Base-by-base conservation (phyloP, 2,329 filamentous ascomycete species). In the Tothia fuscella region DNA sequence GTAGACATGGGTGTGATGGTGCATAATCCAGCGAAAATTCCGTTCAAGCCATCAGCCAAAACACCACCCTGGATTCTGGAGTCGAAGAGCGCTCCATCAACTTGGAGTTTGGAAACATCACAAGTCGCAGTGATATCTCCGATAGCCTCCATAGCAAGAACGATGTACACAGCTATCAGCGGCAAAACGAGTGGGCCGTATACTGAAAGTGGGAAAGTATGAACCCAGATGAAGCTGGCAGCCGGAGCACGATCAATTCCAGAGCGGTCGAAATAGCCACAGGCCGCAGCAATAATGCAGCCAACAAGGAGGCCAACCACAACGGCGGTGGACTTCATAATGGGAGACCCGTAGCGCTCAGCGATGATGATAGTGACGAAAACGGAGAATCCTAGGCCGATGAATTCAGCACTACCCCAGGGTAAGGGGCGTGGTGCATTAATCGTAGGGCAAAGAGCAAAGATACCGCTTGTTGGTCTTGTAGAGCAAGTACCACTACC, bases 301-400 rank as follows among this genome's bases (percentile, higher is more conserved):
- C 84, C 84, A 1, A 80, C 68, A 0, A 86, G 69, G 4, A 88
- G 68, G 12, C 84, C 83, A 43, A 86, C 68, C 31, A 88, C 75
- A 24, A 89, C 82, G 12, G 79, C 78, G 6, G 76, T 81, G 2
- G 78, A 83, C 56, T 88, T 88, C 81, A 91, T 88, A 49, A 91
- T 81, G 0, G 85, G 84, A 0, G 82, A 73, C 1, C 85, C 85
- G 51, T 88, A 87, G 9, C 82, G 74, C 59, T 91, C 84, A 56
- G 81, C 84, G 10, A 89, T 56, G 46, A 91, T 79, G 54, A 91
- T 89, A 21, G 80, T 82, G 33, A 81, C 50, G 54, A 89, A 89
- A 26, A 88, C 84, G 33, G 76, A 76, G 63, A 91, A 88, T 0
- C 84, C 84, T 2, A 91, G 71, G 0, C 45, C 45, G 4, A 91